A percentile compares a stretch with the other conserved stretches of the same genome.
Conservation (phyloP, 768 basidiomycete species). For the Hemileccinum impolitum region DNA sequence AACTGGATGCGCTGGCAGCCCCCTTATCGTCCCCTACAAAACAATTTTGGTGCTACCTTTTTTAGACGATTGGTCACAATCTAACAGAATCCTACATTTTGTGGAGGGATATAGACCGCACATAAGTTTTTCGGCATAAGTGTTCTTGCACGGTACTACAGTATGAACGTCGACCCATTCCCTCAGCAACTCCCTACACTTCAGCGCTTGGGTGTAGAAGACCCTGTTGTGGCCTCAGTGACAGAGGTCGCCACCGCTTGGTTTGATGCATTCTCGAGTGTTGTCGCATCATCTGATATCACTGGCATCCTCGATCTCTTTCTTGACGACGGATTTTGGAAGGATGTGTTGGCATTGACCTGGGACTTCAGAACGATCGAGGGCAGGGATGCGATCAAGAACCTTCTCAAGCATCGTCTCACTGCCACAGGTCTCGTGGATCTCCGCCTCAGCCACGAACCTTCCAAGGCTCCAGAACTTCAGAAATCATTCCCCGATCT, state of each 20-base stretch:
- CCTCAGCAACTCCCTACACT: slow-evolving; percentile 33
- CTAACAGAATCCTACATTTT: no score
- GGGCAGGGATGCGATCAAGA: slow-evolving; percentile 34
- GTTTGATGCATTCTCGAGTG: slow-evolving; percentile 30
- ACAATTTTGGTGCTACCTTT: no score
- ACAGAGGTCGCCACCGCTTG: slow-evolving; percentile 22
- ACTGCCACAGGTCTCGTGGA: slow-evolving; percentile 15
- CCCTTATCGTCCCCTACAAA: no score
- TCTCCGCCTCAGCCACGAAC: slow-evolving; percentile 18
- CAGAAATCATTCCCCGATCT: slow-evolving; percentile 43
- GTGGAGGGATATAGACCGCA: no score
- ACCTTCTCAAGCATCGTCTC: slow-evolving; percentile 41
- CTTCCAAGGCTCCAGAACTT: slow-evolving; percentile 30
- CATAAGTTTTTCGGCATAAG: no score
- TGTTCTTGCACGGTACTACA: not conserved
- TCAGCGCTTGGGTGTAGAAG: slow-evolving; percentile 21
- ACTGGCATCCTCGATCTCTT: no score
- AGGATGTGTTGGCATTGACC: no score
- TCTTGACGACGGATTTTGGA: no score
- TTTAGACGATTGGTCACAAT: no score
- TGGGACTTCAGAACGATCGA: no score
- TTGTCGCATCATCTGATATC: no score
- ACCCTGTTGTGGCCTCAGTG: slow-evolving; percentile 16
- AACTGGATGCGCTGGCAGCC: no score
- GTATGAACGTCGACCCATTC: slow-evolving; percentile 26